Evolutionary conservation across 1,284 basidiomycete genomes (phyloP).

Genomic region (Cutaneotrichosporon sp.): DNA sequence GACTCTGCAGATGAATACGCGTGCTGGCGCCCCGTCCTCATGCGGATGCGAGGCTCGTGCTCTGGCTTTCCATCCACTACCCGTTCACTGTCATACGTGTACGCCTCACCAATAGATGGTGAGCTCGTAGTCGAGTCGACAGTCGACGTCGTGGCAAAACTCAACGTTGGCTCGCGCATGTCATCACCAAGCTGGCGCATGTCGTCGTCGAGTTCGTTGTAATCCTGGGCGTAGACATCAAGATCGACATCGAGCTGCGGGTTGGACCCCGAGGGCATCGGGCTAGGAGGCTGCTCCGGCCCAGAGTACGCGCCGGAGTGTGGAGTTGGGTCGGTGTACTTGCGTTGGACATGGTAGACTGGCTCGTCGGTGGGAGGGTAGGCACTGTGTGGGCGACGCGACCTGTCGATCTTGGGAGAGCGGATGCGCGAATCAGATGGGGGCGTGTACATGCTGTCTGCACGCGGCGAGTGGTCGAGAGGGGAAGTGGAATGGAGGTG

Average conservation of each 20-base stretch:
- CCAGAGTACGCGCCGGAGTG: conserved; percentile 16
- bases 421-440: conserved; percentile 26
- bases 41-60: conserved; percentile 37
- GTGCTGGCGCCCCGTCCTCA: conserved; percentile 41
- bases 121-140: conserved; percentile 44
- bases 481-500: conserved; percentile 35
- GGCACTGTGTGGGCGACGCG: conserved; percentile 39
- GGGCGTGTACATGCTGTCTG: conserved; percentile 13
- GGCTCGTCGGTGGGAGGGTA: conserved; percentile 34
- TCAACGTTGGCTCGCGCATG: conserved; percentile 44
- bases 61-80: conserved; percentile 31
- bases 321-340: conserved; percentile 46
- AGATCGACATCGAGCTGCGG: conserved; percentile 46
- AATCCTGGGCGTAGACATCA: conserved; percentile 40
- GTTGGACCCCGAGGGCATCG: conserved; percentile 13
- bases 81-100: conserved; percentile 33
- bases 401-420: conserved; percentile 23
- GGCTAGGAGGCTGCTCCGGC: conserved; percentile 21
- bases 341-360: conserved; percentile 34
- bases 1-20: conserved; percentile 51
- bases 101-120: conserved; percentile 37
- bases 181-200: conserved; percentile 36
- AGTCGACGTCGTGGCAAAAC: conserved; percentile 50
- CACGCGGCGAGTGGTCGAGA: conserved; percentile 19
- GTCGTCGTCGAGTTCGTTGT: conserved; percentile 33